Evolutionary conservation across 2,329 filamentous ascomycete species (phyloP).

Genomic region (Alternaria tenuissima): DNA sequence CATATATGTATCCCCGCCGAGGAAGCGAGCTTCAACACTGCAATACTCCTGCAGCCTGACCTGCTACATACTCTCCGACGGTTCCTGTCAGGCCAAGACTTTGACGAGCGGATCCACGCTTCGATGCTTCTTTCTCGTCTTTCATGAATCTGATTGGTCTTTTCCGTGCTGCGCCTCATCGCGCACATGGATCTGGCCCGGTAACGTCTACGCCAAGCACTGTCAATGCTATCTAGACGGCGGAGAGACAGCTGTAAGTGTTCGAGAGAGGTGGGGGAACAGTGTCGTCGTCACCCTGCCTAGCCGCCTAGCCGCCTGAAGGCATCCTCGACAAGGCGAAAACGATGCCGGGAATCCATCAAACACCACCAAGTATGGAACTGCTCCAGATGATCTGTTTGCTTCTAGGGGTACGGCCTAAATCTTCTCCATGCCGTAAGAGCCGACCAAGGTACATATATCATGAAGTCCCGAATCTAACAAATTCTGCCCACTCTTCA

Average conservation of each 20-base stretch:
- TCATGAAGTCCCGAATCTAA: slow-evolving; percentile 1
- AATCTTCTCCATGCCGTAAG: slow-evolving; percentile 11
- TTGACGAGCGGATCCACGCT: slow-evolving; percentile 11
- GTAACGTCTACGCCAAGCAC: slow-evolving; percentile 14
- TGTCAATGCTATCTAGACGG: slow-evolving; percentile 7
- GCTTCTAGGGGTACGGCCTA: slow-evolving; percentile 13
- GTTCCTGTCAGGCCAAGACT: slow-evolving; percentile 30
- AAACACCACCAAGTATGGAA: slow-evolving; percentile 24
- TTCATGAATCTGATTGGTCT: slow-evolving; percentile 19
- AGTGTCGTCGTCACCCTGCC: slow-evolving; percentile 15
- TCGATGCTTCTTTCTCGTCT: slow-evolving; percentile 4
- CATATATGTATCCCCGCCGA: slow-evolving; percentile 10
- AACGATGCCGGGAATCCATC: slow-evolving; percentile 16
- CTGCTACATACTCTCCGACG: slow-evolving; percentile 31
- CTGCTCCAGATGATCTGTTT: slow-evolving; percentile 19
- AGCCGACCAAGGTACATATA: slow-evolving; percentile 22
- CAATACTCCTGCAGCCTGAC: slow-evolving; percentile 24
- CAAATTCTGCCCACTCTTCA: slow-evolving; percentile 7
- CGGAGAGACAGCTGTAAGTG: slow-evolving; percentile 17
- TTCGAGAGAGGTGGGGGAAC: slow-evolving; percentile 25
- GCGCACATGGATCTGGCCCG: slow-evolving; percentile 4
- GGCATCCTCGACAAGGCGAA: slow-evolving; percentile 16
- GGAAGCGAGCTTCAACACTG: slow-evolving; percentile 14
- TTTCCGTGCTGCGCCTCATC: not conserved
- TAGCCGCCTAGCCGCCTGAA: slow-evolving; percentile 20